A percentile compares a stretch with the other conserved stretches of the same genome.
Conservation (phyloP, 2,329 filamentous ascomycete species). For the Phaeosphaeriaceae sp. region DNA sequence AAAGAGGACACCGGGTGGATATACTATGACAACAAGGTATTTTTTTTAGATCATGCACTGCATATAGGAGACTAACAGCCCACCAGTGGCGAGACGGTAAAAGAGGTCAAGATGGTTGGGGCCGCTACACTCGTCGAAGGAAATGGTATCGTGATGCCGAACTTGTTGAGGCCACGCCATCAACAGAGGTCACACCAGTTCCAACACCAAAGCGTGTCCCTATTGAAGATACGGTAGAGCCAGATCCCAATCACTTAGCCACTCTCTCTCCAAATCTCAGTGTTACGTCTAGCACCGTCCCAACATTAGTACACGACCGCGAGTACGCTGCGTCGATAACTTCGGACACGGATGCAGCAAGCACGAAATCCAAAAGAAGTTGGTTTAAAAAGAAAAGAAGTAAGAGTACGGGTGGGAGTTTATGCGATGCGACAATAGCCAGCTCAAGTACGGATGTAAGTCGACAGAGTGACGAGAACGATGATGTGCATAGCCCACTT, state of each 20-base stretch:
- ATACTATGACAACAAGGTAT: conserved; percentile 95
- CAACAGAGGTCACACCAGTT: conserved; percentile 53
- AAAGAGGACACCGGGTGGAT: conserved; percentile 79
- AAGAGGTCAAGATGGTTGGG: conserved; percentile 87
- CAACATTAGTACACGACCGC: conserved; percentile 30
- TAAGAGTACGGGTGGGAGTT: conserved; percentile 37
- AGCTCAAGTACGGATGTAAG: conserved; percentile 39
- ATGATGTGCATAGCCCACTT: conserved; percentile 59
- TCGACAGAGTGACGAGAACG: conserved; percentile 47
- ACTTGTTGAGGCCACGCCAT: conserved; percentile 73
- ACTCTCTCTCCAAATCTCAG: conserved; percentile 34
- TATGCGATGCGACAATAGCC: conserved; percentile 37
- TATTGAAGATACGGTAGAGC: conserved; percentile 31
- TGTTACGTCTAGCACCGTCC: conserved; percentile 29
- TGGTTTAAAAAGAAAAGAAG: conserved; percentile 47
- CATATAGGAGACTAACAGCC: conserved; percentile 16
- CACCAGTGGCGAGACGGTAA: conserved; percentile 85
- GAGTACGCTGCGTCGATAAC: conserved; percentile 34
- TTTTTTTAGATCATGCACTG: background rate
- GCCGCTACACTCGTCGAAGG: conserved; percentile 86
- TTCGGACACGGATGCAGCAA: conserved; percentile 40
- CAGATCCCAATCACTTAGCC: conserved; percentile 28
- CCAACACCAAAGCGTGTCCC: conserved; percentile 48
- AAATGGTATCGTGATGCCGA: conserved; percentile 99
- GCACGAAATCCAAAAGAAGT: conserved; percentile 38